Conservation (phyloP, 495 filamentous ascomycete species). For the Eremomyces bilateralis region DNA sequence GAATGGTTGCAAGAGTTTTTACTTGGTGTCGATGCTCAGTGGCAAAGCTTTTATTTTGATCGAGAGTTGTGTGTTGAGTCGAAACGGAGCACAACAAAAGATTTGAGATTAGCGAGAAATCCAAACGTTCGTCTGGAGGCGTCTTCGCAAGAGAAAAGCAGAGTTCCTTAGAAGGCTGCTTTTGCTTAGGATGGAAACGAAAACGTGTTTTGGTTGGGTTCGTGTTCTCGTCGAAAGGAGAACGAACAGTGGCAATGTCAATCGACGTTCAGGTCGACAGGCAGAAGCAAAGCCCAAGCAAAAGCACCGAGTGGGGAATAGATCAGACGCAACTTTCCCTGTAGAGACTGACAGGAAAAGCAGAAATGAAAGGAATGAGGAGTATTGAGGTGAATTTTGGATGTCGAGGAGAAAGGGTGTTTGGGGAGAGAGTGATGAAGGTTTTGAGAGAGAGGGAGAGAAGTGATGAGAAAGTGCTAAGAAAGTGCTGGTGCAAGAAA, state of each 20-base stretch:
- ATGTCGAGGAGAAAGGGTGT: constrained; percentile 3
- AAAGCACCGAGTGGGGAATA: no score
- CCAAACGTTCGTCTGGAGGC: neutral
- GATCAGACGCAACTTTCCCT: no score
- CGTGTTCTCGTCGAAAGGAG: no score
- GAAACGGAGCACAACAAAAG: no score
- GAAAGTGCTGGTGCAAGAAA: constrained; percentile 1
- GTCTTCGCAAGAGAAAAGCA: no score
- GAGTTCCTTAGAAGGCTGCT: no score
- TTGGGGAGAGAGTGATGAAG: constrained; percentile 3
- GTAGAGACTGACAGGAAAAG: constrained; percentile 8
- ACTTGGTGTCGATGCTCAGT: neutral
- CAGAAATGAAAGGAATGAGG: constrained; percentile 13
- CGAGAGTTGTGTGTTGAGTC: constrained; percentile 1
- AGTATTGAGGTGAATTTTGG: constrained; percentile 7
- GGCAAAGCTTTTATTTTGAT: neutral
- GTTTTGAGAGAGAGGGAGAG: constrained; percentile 8
- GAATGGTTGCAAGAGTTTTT: no score
- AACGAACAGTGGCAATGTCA: constrained; percentile 6
- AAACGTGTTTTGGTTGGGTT: neutral
- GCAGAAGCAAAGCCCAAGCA: no score
- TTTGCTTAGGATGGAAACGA: neutral
- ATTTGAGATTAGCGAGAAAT: neutral
- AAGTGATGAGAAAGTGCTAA: constrained; percentile 6
- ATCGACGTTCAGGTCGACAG: no score